phyloP scores from a whole-genome alignment of 345 rosid genomes.

The Zanthoxylum bungeanum region DNA sequence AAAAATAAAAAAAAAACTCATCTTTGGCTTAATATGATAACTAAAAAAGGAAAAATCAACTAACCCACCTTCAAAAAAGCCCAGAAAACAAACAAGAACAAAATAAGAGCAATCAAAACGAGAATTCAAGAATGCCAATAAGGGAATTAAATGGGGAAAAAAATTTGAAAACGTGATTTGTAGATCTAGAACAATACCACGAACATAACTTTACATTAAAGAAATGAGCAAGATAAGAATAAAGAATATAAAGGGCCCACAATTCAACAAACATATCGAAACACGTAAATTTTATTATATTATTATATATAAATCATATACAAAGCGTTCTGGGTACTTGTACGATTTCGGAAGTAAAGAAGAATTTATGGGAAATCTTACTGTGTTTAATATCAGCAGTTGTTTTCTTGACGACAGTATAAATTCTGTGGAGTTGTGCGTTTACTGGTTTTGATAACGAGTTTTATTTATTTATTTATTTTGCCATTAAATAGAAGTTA shows the following conservation, averaged over 20 bases:
- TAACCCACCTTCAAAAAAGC: conserved; percentile 1
- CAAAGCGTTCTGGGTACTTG: too few species aligned
- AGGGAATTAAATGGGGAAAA: neutral
- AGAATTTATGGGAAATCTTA: too few species aligned
- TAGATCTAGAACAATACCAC: neutral
- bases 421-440: neutral
- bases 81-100: neutral
- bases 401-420: neutral
- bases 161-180: neutral
- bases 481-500: neutral
- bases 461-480: too few species aligned
- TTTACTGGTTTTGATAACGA: neutral
- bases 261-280: neutral
- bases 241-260: neutral
- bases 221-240: neutral
- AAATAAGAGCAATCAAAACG: neutral
- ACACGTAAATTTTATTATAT: neutral
- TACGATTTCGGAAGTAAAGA: too few species aligned
- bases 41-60: neutral
- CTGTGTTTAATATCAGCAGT: neutral
- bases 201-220: neutral
- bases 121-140: neutral
- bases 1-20: too few species aligned
- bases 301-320: too few species aligned
- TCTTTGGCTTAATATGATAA: neutral